Conservation (phyloP, 1,284 basidiomycete species). For the Schizophyllum commune region DNA sequence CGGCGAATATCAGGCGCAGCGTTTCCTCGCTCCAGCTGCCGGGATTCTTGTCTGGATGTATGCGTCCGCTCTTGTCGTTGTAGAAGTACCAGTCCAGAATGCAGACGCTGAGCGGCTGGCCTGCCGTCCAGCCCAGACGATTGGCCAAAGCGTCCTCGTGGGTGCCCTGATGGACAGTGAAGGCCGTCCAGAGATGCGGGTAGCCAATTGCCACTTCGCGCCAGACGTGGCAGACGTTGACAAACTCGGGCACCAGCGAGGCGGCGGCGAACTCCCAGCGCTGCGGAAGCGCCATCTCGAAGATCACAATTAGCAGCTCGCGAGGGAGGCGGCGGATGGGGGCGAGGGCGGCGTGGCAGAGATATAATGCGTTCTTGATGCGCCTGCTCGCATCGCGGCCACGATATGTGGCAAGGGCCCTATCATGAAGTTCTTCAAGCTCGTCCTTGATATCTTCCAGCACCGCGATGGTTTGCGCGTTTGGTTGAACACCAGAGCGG, state of each 20-base stretch:
- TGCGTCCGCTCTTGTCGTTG: no score
- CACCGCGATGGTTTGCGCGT: not conserved
- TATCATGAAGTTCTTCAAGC: no score
- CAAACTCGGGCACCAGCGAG: not conserved
- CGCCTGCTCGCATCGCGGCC: not conserved
- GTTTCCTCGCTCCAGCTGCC: no score
- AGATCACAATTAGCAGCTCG: slow-evolving; percentile 7
- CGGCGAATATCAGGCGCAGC: not conserved
- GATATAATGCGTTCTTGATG: not conserved
- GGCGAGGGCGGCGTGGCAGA: slow-evolving; percentile 3
- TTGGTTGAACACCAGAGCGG: not conserved
- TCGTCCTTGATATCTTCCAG: not conserved
- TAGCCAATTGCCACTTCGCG: not conserved
- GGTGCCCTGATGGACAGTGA: not conserved
- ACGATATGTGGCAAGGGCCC: no score
- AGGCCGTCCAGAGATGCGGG: not conserved
- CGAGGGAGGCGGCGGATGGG: slow-evolving; percentile 10
- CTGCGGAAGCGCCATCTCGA: not conserved
- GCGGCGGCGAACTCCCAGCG: not conserved
- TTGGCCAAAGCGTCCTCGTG: not conserved
- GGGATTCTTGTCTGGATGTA: no score
- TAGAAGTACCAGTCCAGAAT: no score
- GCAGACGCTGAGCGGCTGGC: not conserved
- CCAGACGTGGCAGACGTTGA: not conserved
- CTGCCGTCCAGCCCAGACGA: not conserved